Evolutionary conservation across 2,329 filamentous ascomycete species (phyloP).

Genomic region (Colletotrichum lentis): DNA sequence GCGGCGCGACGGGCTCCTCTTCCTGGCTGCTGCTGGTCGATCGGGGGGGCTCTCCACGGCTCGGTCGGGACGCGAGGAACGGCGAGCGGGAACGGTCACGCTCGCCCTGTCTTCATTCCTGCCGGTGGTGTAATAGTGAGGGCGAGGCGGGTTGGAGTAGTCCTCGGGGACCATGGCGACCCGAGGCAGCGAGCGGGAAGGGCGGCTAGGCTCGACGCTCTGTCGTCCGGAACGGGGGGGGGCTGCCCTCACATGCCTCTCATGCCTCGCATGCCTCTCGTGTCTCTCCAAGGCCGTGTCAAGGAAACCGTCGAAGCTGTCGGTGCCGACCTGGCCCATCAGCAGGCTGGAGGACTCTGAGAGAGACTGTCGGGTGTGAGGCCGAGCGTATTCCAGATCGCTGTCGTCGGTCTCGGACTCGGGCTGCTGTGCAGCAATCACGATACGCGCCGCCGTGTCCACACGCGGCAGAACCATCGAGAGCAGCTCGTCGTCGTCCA

Average conservation of each 20-base stretch:
- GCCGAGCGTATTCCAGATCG: constrained; percentile 10
- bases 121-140: not conserved
- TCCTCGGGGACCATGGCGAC: constrained; percentile 7
- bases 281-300: constrained; percentile 3
- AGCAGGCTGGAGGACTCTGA: constrained; percentile 18
- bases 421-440: constrained; percentile 7
- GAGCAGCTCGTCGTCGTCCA: constrained; percentile 29
- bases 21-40: not conserved
- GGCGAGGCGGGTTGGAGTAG: not conserved
- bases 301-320: not conserved
- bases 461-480: constrained; percentile 23
- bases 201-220: constrained; percentile 1
- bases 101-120: constrained; percentile 7
- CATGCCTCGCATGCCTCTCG: no score
- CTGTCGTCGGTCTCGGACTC: constrained; percentile 17
- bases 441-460: constrained; percentile 13
- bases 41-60: constrained; percentile 7
- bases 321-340: not conserved
- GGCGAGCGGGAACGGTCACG: constrained; percentile 1
- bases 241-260: not conserved
- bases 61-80: constrained; percentile 24
- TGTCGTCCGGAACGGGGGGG: constrained; percentile 3
- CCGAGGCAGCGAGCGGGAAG: constrained; percentile 20
- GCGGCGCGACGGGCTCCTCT: no score
- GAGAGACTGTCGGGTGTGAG: constrained; percentile 4